These are phyloP conservation scores for Akanthomyces dipterigenus DNA, from an alignment of 2,329 filamentous ascomycete genomes.

Conservation along the genomic window DNA sequence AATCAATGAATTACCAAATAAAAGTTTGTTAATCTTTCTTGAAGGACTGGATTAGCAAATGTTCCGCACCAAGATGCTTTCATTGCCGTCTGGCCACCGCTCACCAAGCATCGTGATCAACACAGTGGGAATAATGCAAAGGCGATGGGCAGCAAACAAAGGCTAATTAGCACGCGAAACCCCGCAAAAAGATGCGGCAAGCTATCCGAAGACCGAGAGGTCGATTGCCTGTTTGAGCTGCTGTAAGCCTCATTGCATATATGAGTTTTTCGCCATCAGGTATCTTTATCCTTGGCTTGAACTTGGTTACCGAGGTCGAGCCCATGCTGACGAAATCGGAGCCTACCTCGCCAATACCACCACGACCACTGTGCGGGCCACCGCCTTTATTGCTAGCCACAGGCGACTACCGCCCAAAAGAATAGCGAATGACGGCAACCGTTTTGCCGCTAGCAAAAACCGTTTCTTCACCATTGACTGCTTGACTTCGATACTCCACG, in stretches of 20 bases:
- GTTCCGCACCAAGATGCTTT: too few species aligned
- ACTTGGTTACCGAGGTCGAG: too few species aligned
- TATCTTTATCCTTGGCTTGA: too few species aligned
- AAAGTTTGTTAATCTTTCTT: too few species aligned
- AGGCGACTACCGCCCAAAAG: background rate
- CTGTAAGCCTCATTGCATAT: background rate
- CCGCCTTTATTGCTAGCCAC: background rate
- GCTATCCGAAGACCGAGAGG: constrained; percentile 1
- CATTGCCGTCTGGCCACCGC: background rate
- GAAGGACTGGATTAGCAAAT: too few species aligned
- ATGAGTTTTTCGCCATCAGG: background rate
- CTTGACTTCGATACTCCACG: too few species aligned
- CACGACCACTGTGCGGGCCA: background rate
- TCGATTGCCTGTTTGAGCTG: constrained; percentile 6
- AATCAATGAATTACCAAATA: too few species aligned
- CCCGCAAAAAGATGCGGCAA: constrained; percentile 7
- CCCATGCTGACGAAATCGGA: background rate
- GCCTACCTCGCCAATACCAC: background rate
- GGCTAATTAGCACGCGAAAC: constrained; percentile 11
- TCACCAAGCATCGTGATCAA: background rate
- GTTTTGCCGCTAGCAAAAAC: background rate
- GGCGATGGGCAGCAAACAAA: background rate
- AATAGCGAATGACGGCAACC: background rate
- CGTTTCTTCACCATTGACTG: too few species aligned
- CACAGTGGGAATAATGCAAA: background rate